Evolutionary conservation across 2,329 filamentous ascomycete species (phyloP), one percentile per base, ranked within the genome.

Genomic region (Davidsoniella australis): DNA sequence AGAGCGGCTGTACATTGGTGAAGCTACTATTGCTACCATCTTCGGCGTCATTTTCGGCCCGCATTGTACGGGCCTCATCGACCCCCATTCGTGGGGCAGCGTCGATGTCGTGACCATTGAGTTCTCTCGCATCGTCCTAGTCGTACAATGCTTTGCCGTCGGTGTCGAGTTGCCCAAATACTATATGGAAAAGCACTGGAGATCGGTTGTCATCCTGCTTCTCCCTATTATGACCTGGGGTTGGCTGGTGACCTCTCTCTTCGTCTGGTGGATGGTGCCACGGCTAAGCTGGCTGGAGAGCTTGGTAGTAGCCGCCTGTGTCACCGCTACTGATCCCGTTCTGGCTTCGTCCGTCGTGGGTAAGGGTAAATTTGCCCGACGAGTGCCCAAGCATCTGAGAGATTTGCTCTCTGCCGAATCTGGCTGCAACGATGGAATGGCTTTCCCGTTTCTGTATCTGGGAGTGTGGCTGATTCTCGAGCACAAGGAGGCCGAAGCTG

Each of bases 381-480:
- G 91, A 55, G 87, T 98, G 4, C 91, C 91, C 18, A 96, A 95
- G 69, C 91, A 98, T 78, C 69, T 98, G 67, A 77, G 91, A 71
- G 91, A 98, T 66, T 62, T 98, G 47, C 71, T 98, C 10, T 98
- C 91, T 4, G 88, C 88, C 50, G 91, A 98, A 66, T 98, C 91
- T 6, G 91, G 91, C 26, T 98, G 91, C 68, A 98, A 98, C 72
- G 91, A 98, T 63, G 91, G 91, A 66, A 98, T 98, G 91, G 91
- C 91, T 1, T 98, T 98, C 61, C 91, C 91, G 0, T 98, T 98
- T 63, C 77, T 98, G 58, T 98, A 98, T 62, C 72, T 98, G 26
- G 81, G 85, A 1, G 69, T 95, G 26, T 96, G 95, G 64, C 75
- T 96, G 43, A 85, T 96, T 56, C 78, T 82, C 56, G 94, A 89